phyloP scores from a whole-genome alignment of 2,329 filamentous ascomycete species.

The Didymella lethalis region DNA sequence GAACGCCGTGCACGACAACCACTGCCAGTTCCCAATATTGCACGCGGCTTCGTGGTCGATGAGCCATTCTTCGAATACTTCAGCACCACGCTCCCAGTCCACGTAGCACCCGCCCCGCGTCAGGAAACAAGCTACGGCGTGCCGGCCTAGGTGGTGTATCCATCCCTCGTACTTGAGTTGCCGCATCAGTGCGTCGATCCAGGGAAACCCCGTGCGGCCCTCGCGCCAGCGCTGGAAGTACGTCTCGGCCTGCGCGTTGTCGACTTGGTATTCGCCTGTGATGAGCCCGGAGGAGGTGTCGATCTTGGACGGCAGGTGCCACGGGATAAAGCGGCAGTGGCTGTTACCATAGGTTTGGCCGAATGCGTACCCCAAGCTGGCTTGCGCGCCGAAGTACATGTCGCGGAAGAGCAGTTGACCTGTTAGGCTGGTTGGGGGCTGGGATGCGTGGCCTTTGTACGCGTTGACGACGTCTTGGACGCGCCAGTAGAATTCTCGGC shows the following conservation, averaged over 20 bases:
- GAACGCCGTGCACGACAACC: constrained; percentile 78
- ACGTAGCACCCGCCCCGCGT: constrained; percentile 80
- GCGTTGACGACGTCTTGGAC: constrained; percentile 68
- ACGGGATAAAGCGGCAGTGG: constrained; percentile 77
- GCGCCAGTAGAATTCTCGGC: constrained; percentile 76
- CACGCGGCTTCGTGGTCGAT: constrained; percentile 78
- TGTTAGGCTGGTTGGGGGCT: constrained; percentile 71
- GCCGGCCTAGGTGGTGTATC: constrained; percentile 81
- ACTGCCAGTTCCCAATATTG: constrained; percentile 81
- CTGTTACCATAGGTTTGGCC: constrained; percentile 71
- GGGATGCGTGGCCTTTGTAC: constrained; percentile 63
- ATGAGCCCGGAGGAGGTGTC: constrained; percentile 54
- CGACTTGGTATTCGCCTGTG: constrained; percentile 70
- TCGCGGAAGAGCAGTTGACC: constrained; percentile 80
- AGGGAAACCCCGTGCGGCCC: constrained; percentile 77
- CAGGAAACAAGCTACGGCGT: constrained; percentile 82
- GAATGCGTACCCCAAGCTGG: constrained; percentile 70
- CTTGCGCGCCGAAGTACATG: constrained; percentile 84
- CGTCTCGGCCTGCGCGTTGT: constrained; percentile 67
- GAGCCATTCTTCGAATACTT: constrained; percentile 79
- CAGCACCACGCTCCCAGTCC: constrained; percentile 79
- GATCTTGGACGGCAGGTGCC: constrained; percentile 74
- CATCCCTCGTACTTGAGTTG: constrained; percentile 76
- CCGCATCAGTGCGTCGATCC: constrained; percentile 82
- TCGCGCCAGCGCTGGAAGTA: constrained; percentile 74